A percentile compares a stretch with the other conserved stretches of the same genome.
Evolutionary conservation across 257 asterid genomes (phyloP).

Genomic region (Marsdenia floribunda): DNA sequence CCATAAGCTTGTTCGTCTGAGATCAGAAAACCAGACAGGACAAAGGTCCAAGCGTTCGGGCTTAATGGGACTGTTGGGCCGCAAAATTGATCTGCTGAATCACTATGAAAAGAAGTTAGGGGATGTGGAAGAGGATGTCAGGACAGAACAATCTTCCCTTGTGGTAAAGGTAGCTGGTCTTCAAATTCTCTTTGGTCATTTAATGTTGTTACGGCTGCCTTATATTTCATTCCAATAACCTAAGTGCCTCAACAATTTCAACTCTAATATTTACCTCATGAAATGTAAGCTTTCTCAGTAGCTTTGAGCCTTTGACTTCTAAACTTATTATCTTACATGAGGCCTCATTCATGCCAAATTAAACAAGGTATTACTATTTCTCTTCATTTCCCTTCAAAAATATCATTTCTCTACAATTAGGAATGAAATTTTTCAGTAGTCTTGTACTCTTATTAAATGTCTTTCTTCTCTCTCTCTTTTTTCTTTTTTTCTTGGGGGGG

Average conservation of each 20-base stretch:
- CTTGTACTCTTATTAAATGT: background rate
- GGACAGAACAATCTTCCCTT: conserved; percentile 54
- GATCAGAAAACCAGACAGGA: conserved; percentile 35
- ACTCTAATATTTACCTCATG: background rate
- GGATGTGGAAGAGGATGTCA: conserved; percentile 58
- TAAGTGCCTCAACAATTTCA: background rate
- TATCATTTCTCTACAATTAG: background rate
- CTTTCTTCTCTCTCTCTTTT: too few relatives aligned
- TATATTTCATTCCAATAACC: background rate
- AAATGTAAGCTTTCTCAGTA: background rate
- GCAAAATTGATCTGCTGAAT: conserved; percentile 41
- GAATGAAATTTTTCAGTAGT: background rate
- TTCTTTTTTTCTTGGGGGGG: background rate
- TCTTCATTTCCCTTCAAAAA: background rate
- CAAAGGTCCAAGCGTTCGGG: conserved; percentile 47
- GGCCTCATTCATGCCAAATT: background rate
- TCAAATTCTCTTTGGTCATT: background rate
- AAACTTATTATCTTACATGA: background rate
- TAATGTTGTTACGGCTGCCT: background rate
- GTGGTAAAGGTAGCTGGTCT: conserved; percentile 54
- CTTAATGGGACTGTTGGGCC: conserved; percentile 64
- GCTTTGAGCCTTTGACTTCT: background rate
- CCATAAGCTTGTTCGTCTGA: conserved; percentile 44
- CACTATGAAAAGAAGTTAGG: conserved; percentile 71
- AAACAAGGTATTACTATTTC: background rate